Percentiles rank a stretch among this genome's conserved stretches.
Evolutionary conservation across 805 yeast genomes (phyloP).

Genomic region (Metschnikowia arizonensis): DNA sequence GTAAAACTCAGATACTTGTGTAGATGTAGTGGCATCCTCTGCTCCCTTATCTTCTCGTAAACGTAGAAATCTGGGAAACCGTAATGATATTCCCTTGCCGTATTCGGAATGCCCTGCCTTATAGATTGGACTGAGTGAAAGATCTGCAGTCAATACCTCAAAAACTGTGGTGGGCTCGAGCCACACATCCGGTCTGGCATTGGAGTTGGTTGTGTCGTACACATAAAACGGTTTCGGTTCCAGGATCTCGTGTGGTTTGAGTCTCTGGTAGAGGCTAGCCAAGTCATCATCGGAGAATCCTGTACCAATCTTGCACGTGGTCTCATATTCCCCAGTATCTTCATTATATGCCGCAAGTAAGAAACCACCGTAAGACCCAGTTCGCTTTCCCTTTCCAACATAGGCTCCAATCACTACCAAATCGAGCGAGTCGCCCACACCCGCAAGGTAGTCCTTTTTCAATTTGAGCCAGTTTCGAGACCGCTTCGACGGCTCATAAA

Average conservation of each 20-base stretch:
- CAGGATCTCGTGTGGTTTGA: slow-evolving; percentile 63
- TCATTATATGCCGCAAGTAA: slow-evolving; percentile 84
- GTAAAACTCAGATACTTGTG: slow-evolving; percentile 80
- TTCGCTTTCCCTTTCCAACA: slow-evolving; percentile 89
- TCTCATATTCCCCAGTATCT: slow-evolving; percentile 89
- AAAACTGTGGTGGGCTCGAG: slow-evolving; percentile 80
- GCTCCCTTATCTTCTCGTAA: slow-evolving; percentile 81
- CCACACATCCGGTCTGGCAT: slow-evolving; percentile 89
- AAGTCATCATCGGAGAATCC: slow-evolving; percentile 89
- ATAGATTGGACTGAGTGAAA: slow-evolving; percentile 83
- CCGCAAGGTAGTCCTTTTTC: slow-evolving; percentile 91
- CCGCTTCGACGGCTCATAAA: slow-evolving; percentile 91
- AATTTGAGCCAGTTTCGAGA: slow-evolving; percentile 93
- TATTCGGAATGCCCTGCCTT: slow-evolving; percentile 72
- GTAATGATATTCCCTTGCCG: slow-evolving; percentile 79
- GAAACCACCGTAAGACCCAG: slow-evolving; percentile 94
- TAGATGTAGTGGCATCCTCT: slow-evolving; percentile 83
- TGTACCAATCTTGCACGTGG: slow-evolving; percentile 95
- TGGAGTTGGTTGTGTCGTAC: slow-evolving; percentile 55
- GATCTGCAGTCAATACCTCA: slow-evolving; percentile 89
- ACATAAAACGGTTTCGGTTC: slow-evolving; percentile 65
- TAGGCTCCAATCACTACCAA: slow-evolving; percentile 92
- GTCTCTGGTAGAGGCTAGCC: slow-evolving; percentile 50
- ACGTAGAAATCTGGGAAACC: slow-evolving; percentile 85
- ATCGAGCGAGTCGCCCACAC: slow-evolving; percentile 94